phyloP scores from a whole-genome alignment of 2,329 filamentous ascomycete genomes.

The Exophiala calicioides region DNA sequence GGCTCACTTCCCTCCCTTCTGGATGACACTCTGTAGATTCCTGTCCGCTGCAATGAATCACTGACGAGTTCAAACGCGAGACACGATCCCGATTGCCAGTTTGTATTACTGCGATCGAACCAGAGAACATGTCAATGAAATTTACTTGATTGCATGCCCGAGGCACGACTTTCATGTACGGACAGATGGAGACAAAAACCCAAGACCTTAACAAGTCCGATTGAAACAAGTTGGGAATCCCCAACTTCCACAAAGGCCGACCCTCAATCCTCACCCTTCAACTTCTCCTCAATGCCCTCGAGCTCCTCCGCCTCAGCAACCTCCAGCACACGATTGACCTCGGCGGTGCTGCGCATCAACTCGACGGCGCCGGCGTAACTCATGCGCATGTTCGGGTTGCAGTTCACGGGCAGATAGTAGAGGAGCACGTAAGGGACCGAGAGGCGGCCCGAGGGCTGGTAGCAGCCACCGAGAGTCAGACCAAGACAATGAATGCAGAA shows the following conservation, averaged over 20 bases:
- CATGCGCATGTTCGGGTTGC: slow-evolving; percentile 86
- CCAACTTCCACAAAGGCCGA: not conserved
- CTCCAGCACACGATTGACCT: slow-evolving; percentile 86
- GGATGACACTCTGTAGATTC: not conserved
- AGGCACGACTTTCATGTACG: too few relatives aligned
- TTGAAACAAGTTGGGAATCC: too few relatives aligned
- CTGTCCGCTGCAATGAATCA: not conserved
- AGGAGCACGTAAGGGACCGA: slow-evolving; percentile 92
- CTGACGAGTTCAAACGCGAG: too few relatives aligned
- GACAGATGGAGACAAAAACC: not conserved
- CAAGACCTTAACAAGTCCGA: too few relatives aligned
- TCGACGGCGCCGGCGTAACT: slow-evolving; percentile 95
- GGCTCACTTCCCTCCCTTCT: not conserved
- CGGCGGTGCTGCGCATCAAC: slow-evolving; percentile 87
- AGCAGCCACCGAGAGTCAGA: not conserved
- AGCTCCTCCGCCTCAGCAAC: slow-evolving; percentile 79
- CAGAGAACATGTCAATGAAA: too few relatives aligned
- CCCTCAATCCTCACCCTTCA: slow-evolving; percentile 46
- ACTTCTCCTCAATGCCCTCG: slow-evolving; percentile 72
- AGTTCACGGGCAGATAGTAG: slow-evolving; percentile 91
- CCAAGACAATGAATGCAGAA: not conserved
- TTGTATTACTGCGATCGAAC: too few relatives aligned
- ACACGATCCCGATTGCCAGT: too few relatives aligned
- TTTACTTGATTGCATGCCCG: too few relatives aligned
- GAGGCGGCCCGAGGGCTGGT: slow-evolving; percentile 74